A percentile compares a stretch with the other conserved stretches of the same genome.
phyloP scores from a whole-genome alignment of 1,284 basidiomycete genomes.

The Apiotrichum siamense region DNA sequence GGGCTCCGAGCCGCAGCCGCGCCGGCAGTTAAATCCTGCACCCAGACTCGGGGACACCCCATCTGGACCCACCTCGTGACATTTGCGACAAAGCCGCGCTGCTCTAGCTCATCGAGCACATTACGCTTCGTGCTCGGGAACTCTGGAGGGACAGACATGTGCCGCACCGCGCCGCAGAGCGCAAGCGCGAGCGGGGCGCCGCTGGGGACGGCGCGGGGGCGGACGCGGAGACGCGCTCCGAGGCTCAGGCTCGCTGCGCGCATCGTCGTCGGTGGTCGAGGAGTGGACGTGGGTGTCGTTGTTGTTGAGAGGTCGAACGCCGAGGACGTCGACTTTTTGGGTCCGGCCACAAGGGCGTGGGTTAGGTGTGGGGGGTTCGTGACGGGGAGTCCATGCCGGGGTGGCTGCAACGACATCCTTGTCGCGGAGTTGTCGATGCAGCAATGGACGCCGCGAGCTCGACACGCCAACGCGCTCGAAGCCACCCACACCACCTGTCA shows the following conservation, averaged over 20 bases:
- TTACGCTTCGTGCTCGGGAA: slow-evolving; percentile 14
- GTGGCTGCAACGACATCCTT: no score
- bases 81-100: slow-evolving; percentile 48
- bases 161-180: not conserved
- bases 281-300: not conserved
- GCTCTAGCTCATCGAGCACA: slow-evolving; percentile 46
- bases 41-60: not conserved
- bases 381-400: no score
- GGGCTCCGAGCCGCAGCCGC: no score
- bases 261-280: not conserved
- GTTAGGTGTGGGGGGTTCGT: not conserved
- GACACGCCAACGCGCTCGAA: no score
- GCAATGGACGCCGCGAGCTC: no score
- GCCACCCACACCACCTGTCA: no score
- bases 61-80: slow-evolving; percentile 43
- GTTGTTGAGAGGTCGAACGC: not conserved
- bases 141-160: no score
- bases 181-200: not conserved
- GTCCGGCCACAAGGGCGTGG: not conserved
- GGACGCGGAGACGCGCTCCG: no score
- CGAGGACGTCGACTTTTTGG: not conserved
- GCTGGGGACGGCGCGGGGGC: no score
- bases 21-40: not conserved
- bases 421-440: no score
- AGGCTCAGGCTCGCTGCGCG: not conserved